Evolutionary conservation across 2,329 filamentous ascomycete species (phyloP), one percentile per base, ranked within the genome.

Genomic region (Trichophyton benhamiae): DNA sequence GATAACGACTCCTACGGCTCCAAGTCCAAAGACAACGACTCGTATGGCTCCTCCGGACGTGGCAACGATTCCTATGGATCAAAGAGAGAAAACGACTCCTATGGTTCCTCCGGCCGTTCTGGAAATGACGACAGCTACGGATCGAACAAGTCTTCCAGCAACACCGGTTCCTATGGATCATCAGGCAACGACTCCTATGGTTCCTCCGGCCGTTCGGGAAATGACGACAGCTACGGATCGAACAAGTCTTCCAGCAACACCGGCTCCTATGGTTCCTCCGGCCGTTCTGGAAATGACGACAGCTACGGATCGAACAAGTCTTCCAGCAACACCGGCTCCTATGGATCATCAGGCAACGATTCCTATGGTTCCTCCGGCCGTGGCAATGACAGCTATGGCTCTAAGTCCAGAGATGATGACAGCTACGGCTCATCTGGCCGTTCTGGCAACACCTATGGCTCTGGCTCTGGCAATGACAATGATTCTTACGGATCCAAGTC

Each of bases 321-420:
- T 22, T 41, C 49, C 9, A 20, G 46, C 11, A 55, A 59, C 57
- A 58, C 3, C 9, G 30, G 9, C 30, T 4, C 60, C 7, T 61
- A 61, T 22, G 60, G 60, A 36, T 61, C 60, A n/a, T 49, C 38
- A 11, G 60, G 44, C 27, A 42, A 57, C 17, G 20, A 61, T 8
- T 53, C 60, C 13, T 59, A 55, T 11, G 57, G 60, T 9, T 62
- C 60, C 11, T 59, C 60, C 11, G 52, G 60, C 41, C 9, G 27
- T 38, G 15, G 20, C 22, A 30, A 30, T 20, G 38, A 58, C 20
- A 46, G 53, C 27, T 61, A 58, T n/a, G 60, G 57, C 5, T 60
- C 61, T 2, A 22, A 17, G 11, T 25, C 46, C 20, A 17, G 36
- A 22, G 33, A 42, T n/a, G 11, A 42, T 7, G 38, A 61, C n/a